These are phyloP conservation scores for Petunia hybrid DNA, from an alignment of 305 asterid genomes.

Conservation along the genomic window DNA sequence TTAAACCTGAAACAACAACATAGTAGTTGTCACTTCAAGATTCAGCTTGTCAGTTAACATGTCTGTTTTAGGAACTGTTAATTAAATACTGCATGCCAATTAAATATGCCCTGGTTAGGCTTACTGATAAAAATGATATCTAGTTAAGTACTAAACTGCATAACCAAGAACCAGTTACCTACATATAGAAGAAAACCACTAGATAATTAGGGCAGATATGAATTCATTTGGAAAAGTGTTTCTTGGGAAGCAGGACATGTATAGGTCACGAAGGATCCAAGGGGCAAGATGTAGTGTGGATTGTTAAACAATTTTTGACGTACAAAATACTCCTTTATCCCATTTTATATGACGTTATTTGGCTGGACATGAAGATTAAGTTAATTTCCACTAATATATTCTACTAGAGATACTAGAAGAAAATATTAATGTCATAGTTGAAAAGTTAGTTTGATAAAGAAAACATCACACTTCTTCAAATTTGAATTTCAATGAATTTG, in stretches of 20 bases:
- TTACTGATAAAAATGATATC: no score
- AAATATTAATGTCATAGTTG: not conserved
- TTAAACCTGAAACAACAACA: not conserved
- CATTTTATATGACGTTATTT: not conserved
- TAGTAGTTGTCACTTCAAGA: not conserved
- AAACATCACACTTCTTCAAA: not conserved
- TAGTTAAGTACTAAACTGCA: no score
- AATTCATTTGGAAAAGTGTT: no score
- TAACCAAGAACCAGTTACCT: no score
- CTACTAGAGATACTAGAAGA: not conserved
- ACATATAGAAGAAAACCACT: no score
- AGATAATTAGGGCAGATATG: no score
- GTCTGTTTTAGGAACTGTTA: constrained; percentile 11
- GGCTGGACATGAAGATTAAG: not conserved
- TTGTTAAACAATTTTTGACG: not conserved
- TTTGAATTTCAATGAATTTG: not conserved
- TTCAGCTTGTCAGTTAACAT: not conserved
- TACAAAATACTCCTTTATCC: not conserved
- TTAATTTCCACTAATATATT: not conserved
- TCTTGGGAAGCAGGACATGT: no score
- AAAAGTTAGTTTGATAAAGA: constrained; percentile 8
- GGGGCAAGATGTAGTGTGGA: constrained; percentile 1
- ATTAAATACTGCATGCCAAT: not conserved
- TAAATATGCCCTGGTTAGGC: not conserved
- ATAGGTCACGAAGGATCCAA: not conserved